Evolutionary conservation across 2,329 filamentous ascomycete genomes (phyloP).

Genomic region (Fonsecaea monophora): DNA sequence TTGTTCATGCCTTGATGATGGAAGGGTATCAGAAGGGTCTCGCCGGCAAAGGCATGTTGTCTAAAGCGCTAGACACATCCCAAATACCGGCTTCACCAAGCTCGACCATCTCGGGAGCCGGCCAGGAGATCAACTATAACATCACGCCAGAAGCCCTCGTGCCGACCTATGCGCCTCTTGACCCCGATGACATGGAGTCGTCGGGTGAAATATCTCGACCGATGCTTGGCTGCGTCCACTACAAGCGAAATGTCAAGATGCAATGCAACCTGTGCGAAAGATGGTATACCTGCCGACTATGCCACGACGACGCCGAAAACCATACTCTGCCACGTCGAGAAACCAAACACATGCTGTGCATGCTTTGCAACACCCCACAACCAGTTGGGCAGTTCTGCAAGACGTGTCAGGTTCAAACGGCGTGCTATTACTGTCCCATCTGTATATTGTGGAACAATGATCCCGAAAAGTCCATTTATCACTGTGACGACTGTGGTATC

Average conservation of each 20-base stretch:
- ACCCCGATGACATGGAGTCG: conserved; percentile 30
- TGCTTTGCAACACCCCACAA: conserved; percentile 89
- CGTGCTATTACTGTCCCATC: conserved; percentile 89
- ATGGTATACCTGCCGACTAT: conserved; percentile 96
- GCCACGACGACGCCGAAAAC: conserved; percentile 83
- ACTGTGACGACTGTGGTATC: conserved; percentile 94
- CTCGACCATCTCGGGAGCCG: conserved; percentile 43
- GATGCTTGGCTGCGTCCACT: conserved; percentile 84
- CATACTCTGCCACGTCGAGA: conserved; percentile 79
- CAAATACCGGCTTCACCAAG: conserved; percentile 44
- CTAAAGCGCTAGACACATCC: conserved; percentile 30
- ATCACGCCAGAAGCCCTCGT: conserved; percentile 63
- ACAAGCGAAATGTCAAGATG: conserved; percentile 92
- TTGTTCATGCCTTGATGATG: conserved; percentile 74
- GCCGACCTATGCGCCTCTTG: conserved; percentile 69
- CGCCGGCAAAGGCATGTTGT: conserved; percentile 41
- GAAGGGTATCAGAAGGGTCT: conserved; percentile 63
- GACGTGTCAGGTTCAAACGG: conserved; percentile 76
- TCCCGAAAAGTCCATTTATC: conserved; percentile 87
- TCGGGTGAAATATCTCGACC: conserved; percentile 58
- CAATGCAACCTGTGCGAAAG: conserved; percentile 87
- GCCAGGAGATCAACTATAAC: conserved; percentile 47
- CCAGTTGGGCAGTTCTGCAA: conserved; percentile 78
- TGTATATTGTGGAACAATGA: conserved; percentile 99
- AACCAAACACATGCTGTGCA: conserved; percentile 96